A percentile compares a stretch with the other conserved stretches of the same genome.
Evolutionary conservation across 352 stramenopile species (phyloP).

Genomic region (Phytophthora tentaculata): DNA sequence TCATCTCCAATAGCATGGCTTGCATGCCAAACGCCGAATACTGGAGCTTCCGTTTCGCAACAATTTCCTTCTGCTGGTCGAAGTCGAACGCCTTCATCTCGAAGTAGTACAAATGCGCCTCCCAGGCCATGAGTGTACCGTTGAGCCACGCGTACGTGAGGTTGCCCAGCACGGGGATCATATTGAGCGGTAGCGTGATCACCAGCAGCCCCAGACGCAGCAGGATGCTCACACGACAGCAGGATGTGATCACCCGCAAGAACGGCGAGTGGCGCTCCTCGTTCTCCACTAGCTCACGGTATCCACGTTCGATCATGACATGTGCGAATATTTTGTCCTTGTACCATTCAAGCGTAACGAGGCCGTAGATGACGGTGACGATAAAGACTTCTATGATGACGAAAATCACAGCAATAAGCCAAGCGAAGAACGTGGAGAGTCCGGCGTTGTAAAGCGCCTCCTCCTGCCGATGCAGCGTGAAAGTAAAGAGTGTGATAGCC

Average conservation of each 20-base stretch:
- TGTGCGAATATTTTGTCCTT: constrained; percentile 64
- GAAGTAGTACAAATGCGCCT: constrained; percentile 69
- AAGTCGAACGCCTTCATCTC: constrained; percentile 58
- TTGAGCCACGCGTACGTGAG: constrained; percentile 67
- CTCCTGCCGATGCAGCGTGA: constrained; percentile 48
- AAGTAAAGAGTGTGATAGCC: constrained; percentile 50
- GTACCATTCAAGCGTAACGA: constrained; percentile 50
- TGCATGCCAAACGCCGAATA: constrained; percentile 67
- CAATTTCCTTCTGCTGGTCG: constrained; percentile 53
- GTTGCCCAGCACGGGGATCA: constrained; percentile 61
- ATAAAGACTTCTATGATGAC: constrained; percentile 65
- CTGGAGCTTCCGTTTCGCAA: constrained; percentile 43
- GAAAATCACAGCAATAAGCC: constrained; percentile 56
- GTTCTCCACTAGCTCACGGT: constrained; percentile 50
- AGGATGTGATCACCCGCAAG: constrained; percentile 42
- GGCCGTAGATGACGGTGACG: constrained; percentile 55
- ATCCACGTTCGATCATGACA: constrained; percentile 47
- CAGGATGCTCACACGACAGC: constrained; percentile 59
- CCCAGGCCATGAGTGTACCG: constrained; percentile 58
- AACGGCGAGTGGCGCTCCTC: constrained; percentile 50
- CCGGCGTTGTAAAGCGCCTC: constrained; percentile 40
- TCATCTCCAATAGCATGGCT: constrained; percentile 65
- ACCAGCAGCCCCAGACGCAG: constrained; percentile 54
- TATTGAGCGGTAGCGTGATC: constrained; percentile 61
- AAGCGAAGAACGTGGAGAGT: constrained; percentile 52